These are phyloP conservation scores for Aspergillus pseudoviridinutans DNA, from an alignment of 2,329 filamentous ascomycete genomes.

Conservation along the genomic window DNA sequence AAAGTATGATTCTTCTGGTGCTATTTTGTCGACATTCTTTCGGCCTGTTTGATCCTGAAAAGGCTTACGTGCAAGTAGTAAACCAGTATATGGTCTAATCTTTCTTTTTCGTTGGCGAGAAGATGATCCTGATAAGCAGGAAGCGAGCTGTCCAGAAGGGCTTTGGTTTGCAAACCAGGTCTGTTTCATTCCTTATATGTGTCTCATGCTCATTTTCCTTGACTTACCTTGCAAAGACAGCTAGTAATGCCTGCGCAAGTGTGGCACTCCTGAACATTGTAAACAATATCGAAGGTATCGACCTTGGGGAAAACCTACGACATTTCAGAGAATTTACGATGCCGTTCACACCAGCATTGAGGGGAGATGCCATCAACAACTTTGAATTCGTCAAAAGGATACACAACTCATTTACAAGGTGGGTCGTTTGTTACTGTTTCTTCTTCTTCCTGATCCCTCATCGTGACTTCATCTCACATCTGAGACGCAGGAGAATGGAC, in stretches of 20 bases:
- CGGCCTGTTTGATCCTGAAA: neutral
- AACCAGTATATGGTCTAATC: constrained; percentile 78
- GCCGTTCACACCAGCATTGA: constrained; percentile 64
- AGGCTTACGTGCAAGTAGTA: constrained; percentile 40
- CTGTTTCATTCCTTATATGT: constrained; percentile 13
- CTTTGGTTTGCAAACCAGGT: constrained; percentile 97
- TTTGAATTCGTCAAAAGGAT: constrained; percentile 73
- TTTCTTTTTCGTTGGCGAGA: constrained; percentile 75
- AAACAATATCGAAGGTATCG: constrained; percentile 69
- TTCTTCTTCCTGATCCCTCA: neutral
- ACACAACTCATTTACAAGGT: constrained; percentile 84
- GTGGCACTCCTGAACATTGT: constrained; percentile 88
- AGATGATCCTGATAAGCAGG: constrained; percentile 50
- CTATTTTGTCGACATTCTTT: neutral
- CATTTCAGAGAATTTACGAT: constrained; percentile 71
- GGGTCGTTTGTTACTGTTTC: constrained; percentile 22
- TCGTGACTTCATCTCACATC: constrained; percentile 2
- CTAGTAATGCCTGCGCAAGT: constrained; percentile 83
- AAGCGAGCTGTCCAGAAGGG: constrained; percentile 55
- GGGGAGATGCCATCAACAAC: constrained; percentile 70
- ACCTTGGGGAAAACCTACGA: constrained; percentile 66
- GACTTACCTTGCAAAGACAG: constrained; percentile 54
- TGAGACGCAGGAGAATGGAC: constrained; percentile 60
- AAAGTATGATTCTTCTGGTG: constrained; percentile 46
- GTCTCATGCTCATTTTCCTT: neutral